These are phyloP conservation scores for Murraya koenigii DNA, from an alignment of 345 rosid genomes.

Conservation along the genomic window DNA sequence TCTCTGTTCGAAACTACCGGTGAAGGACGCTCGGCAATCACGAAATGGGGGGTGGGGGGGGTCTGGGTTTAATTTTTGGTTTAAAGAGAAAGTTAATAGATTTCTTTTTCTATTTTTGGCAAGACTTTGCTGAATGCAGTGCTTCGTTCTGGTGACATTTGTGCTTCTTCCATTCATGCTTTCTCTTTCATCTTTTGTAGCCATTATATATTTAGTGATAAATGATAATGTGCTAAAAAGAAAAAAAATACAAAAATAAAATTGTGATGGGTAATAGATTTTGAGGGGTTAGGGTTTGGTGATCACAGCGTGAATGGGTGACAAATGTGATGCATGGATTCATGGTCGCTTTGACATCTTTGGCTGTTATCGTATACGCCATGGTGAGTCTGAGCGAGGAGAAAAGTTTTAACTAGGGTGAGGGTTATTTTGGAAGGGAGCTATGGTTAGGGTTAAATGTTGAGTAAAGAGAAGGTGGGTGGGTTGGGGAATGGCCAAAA, in stretches of 20 bases:
- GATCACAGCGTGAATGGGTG: constrained; percentile 13
- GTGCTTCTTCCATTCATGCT: constrained; percentile 55
- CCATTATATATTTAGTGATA: constrained; percentile 1
- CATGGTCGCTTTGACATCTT: constrained; percentile 17
- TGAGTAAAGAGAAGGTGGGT: constrained; percentile 21
- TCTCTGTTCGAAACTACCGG: constrained; percentile 47
- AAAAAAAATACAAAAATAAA: too few relatives aligned
- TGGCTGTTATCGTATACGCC: background rate
- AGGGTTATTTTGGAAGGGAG: constrained; percentile 6
- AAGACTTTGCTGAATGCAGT: constrained; percentile 23
- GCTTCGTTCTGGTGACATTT: constrained; percentile 49
- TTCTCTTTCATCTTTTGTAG: constrained; percentile 21
- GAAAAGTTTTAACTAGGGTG: background rate
- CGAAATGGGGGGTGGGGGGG: constrained; percentile 40
- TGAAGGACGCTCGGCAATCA: constrained; percentile 80
- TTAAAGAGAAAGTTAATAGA: constrained; percentile 25
- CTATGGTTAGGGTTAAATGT: constrained; percentile 26
- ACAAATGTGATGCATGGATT: constrained; percentile 44
- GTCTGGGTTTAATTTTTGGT: constrained; percentile 27
- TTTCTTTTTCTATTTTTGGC: constrained; percentile 44
- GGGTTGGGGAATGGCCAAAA: constrained; percentile 47
- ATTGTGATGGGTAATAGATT: constrained; percentile 4
- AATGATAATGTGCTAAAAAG: background rate
- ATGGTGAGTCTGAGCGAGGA: background rate
- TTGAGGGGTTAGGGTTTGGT: constrained; percentile 31